phyloP scores from a whole-genome alignment of 108 stramenopile species.

The Fragilaria crotonensis region DNA sequence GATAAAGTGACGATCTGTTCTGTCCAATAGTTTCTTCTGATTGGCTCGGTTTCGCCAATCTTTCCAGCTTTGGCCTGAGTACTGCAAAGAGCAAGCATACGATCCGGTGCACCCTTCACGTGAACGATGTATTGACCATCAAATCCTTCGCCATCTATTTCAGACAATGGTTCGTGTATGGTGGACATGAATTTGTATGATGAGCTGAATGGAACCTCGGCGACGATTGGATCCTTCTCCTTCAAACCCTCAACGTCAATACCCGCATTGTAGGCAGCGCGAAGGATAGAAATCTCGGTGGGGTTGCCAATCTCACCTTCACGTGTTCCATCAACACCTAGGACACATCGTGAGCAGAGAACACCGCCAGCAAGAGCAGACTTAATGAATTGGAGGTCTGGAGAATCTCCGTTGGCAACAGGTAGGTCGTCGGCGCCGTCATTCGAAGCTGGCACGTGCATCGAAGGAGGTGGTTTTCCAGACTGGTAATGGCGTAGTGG shows the following conservation, averaged over 20 bases:
- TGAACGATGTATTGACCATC: conserved; percentile 53
- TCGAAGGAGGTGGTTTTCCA: conserved; percentile 1
- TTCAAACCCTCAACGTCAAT: conserved; percentile 57
- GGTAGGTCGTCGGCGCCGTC: conserved; percentile 9
- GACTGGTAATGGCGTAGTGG: not conserved
- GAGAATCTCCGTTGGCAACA: conserved; percentile 50
- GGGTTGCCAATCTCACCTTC: conserved; percentile 84
- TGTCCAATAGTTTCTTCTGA: conserved; percentile 59
- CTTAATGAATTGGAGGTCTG: conserved; percentile 38
- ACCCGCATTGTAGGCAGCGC: conserved; percentile 69
- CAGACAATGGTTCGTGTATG: conserved; percentile 35
- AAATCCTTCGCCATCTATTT: conserved; percentile 34
- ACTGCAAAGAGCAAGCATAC: conserved; percentile 66
- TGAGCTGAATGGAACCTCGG: conserved; percentile 74
- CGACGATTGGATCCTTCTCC: conserved; percentile 47
- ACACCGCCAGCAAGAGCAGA: conserved; percentile 64
- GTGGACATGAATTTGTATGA: conserved; percentile 76
- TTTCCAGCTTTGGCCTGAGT: conserved; percentile 48
- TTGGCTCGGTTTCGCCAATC: conserved; percentile 43
- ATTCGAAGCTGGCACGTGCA: not conserved
- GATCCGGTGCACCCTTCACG: conserved; percentile 95
- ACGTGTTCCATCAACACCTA: conserved; percentile 65
- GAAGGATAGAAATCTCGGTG: conserved; percentile 77
- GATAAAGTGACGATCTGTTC: conserved; percentile 66
- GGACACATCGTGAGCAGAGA: conserved; percentile 65